Evolutionary conservation across 1,284 basidiomycete species (phyloP).

Genomic region (Melampsora occidentalis): DNA sequence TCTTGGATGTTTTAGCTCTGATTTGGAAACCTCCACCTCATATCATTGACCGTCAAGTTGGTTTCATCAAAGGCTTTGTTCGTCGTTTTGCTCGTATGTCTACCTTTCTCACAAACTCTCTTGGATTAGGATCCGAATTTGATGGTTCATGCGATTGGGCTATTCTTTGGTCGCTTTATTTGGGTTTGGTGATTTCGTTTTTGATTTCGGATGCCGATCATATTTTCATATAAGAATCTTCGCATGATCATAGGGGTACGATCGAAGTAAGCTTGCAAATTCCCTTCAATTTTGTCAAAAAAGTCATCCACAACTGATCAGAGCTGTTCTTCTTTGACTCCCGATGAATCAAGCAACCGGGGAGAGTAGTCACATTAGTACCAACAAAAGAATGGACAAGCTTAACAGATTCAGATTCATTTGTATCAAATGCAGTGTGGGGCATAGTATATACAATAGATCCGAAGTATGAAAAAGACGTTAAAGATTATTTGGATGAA

Average conservation of each 20-base stretch:
- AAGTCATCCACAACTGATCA: background rate
- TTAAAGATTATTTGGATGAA: constrained; percentile 29
- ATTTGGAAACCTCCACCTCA: constrained; percentile 41
- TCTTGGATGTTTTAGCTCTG: background rate
- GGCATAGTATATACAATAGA: constrained; percentile 37
- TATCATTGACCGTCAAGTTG: constrained; percentile 11
- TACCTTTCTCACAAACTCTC: background rate
- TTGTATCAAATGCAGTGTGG: constrained; percentile 8
- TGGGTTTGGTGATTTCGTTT: background rate
- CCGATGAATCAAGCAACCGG: constrained; percentile 11
- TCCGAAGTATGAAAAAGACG: constrained; percentile 19
- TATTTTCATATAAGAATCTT: constrained; percentile 3
- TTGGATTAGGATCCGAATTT: background rate
- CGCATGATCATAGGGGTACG: constrained; percentile 43
- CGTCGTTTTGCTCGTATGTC: constrained; percentile 36
- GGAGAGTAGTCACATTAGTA: constrained; percentile 33
- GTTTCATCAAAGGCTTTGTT: constrained; percentile 35
- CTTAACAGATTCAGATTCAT: constrained; percentile 3
- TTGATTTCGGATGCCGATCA: too few species aligned
- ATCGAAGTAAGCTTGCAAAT: constrained; percentile 12
- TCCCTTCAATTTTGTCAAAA: background rate
- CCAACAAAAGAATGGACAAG: constrained; percentile 26
- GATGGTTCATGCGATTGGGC: background rate
- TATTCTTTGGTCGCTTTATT: background rate
- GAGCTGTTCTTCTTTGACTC: background rate